Evolutionary conservation across 2,329 filamentous ascomycete genomes (phyloP).

Genomic region (Cryphonectria carpinicola): DNA sequence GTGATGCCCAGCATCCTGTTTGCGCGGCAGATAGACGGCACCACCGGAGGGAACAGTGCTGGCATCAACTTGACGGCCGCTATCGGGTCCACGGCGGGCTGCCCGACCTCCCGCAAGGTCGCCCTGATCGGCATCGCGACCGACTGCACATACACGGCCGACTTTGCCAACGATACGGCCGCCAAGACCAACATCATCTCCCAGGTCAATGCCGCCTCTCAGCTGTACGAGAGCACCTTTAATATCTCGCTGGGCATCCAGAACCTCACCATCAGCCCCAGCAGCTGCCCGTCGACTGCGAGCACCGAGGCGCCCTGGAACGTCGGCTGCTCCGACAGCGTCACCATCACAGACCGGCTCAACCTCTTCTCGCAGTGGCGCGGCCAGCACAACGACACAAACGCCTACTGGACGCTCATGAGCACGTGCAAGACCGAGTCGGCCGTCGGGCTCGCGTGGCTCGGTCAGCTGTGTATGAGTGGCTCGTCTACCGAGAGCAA

Average conservation of each 20-base stretch:
- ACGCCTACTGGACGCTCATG: slow-evolving; percentile 92
- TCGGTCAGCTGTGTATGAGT: slow-evolving; percentile 79
- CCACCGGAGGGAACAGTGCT: slow-evolving; percentile 73
- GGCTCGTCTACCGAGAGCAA: slow-evolving; percentile 58
- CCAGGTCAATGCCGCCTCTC: slow-evolving; percentile 84
- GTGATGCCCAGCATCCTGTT: slow-evolving; percentile 69
- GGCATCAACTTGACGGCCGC: slow-evolving; percentile 76
- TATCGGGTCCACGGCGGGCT: slow-evolving; percentile 84
- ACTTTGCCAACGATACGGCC: slow-evolving; percentile 66
- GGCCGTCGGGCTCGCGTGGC: slow-evolving; percentile 91
- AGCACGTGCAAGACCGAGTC: slow-evolving; percentile 80
- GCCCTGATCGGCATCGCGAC: slow-evolving; percentile 90
- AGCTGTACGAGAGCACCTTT: slow-evolving; percentile 87
- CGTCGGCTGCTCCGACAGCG: slow-evolving; percentile 65
- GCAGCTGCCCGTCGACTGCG: slow-evolving; percentile 72
- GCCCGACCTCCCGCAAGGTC: slow-evolving; percentile 86
- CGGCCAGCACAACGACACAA: slow-evolving; percentile 73
- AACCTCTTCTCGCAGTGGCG: slow-evolving; percentile 91
- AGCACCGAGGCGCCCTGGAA: slow-evolving; percentile 81
- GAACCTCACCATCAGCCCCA: slow-evolving; percentile 79
- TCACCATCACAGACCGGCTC: slow-evolving; percentile 75
- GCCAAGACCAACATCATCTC: slow-evolving; percentile 76
- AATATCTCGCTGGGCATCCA: slow-evolving; percentile 91
- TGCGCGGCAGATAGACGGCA: slow-evolving; percentile 73
- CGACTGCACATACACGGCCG: slow-evolving; percentile 83